Evolutionary conservation across 257 asterid species (phyloP).

Genomic region (Solanum ossicruentum): DNA sequence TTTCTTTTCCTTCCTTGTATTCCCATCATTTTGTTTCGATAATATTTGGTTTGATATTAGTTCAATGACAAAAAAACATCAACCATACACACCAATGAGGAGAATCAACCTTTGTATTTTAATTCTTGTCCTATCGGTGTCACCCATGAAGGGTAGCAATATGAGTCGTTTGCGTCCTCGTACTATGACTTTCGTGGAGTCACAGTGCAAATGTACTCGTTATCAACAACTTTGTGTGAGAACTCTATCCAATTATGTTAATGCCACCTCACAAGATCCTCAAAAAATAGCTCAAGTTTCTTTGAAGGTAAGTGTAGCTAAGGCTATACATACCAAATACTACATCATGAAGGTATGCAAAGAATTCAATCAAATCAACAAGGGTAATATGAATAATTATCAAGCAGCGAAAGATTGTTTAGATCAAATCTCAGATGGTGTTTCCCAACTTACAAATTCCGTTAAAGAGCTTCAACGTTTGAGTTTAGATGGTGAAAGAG

Average conservation of each 20-base stretch:
- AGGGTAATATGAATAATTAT: constrained; percentile 16
- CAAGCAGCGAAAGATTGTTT: constrained; percentile 36
- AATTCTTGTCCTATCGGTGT: constrained; percentile 4
- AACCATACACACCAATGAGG: not conserved
- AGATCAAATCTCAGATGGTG: constrained; percentile 52
- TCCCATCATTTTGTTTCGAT: not conserved
- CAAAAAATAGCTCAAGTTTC: constrained; percentile 42
- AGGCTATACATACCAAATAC: constrained; percentile 29
- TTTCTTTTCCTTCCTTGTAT: not conserved
- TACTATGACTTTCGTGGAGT: constrained; percentile 11
- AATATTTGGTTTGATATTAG: not conserved
- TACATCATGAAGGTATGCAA: constrained; percentile 34
- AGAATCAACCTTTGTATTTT: not conserved
- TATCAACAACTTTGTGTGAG: constrained; percentile 26
- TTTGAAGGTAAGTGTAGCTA: constrained; percentile 27
- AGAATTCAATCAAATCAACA: constrained; percentile 17
- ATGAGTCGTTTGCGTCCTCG: not conserved
- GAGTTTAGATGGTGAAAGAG: constrained; percentile 7
- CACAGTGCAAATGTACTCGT: constrained; percentile 34
- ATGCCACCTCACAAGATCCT: constrained; percentile 16
- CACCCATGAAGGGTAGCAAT: constrained; percentile 11
- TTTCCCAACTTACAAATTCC: constrained; percentile 33
- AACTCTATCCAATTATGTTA: constrained; percentile 15
- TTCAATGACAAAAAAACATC: not conserved
- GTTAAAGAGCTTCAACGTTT: constrained; percentile 35